These are phyloP conservation scores for Cordyceps cicadae DNA, from an alignment of 2,329 filamentous ascomycete genomes.

Conservation along the genomic window DNA sequence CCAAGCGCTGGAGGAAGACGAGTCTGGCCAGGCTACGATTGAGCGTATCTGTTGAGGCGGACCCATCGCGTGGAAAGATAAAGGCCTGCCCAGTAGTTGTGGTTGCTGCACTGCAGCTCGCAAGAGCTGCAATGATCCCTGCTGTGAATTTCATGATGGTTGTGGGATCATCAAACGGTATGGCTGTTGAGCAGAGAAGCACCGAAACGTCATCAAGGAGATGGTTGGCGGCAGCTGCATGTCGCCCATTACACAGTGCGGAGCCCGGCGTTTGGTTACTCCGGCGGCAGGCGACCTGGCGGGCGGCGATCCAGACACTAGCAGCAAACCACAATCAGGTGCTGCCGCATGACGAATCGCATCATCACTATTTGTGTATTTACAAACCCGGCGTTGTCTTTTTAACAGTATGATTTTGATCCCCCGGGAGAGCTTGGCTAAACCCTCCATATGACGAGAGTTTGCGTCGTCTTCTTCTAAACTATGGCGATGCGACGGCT, in stretches of 20 bases:
- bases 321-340: neutral
- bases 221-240: neutral
- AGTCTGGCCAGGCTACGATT: conserved; percentile 48
- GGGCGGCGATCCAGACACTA: neutral
- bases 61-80: conserved; percentile 34
- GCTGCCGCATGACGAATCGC: neutral
- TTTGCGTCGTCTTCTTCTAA: neutral
- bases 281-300: conserved; percentile 2
- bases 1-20: conserved; percentile 50
- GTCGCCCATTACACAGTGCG: conserved; percentile 5
- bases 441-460: neutral
- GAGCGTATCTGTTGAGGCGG: conserved; percentile 32
- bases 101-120: conserved; percentile 30
- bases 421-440: neutral
- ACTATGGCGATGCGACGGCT: conserved; percentile 7
- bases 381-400: neutral
- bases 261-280: conserved; percentile 12
- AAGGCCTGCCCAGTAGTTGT: conserved; percentile 43
- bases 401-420: conserved; percentile 7
- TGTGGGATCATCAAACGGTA: conserved; percentile 25
- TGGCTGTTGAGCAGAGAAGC: conserved; percentile 15
- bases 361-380: neutral
- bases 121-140: conserved; percentile 31
- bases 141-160: conserved; percentile 36
- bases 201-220: conserved; percentile 21